Evolutionary conservation across 2,329 filamentous ascomycete species (phyloP).

Genomic region (Beauveria caledonica): DNA sequence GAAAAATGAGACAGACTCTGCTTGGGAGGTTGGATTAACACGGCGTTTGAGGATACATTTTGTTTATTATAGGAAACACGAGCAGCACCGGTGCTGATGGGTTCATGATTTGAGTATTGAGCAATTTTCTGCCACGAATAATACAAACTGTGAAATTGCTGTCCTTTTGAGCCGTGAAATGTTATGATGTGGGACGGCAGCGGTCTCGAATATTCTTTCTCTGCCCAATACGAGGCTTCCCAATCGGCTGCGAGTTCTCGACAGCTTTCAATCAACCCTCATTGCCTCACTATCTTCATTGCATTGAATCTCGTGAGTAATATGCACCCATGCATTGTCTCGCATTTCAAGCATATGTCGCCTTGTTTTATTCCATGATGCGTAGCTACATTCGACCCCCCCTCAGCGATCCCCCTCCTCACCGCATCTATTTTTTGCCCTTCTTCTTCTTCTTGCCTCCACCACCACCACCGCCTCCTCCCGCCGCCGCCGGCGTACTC

Average conservation of each 20-base stretch:
- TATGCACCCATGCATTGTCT: not conserved
- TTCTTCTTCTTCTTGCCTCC: slow-evolving; percentile 61
- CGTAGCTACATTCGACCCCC: not conserved
- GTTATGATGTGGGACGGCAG: not conserved
- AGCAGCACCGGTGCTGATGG: slow-evolving; percentile 2
- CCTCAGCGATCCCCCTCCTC: not conserved
- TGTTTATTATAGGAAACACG: not conserved
- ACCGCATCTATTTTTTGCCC: slow-evolving; percentile 50
- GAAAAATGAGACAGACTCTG: slow-evolving; percentile 2
- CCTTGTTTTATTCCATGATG: not conserved
- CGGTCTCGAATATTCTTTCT: not conserved
- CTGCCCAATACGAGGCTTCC: too few relatives aligned
- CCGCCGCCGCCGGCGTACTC: slow-evolving; percentile 21
- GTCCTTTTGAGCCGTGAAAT: too few relatives aligned
- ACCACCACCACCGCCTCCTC: slow-evolving; percentile 23
- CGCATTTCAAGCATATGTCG: not conserved
- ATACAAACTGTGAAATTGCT: not conserved
- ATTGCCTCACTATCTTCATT: too few relatives aligned
- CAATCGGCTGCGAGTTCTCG: too few relatives aligned
- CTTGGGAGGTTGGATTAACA: slow-evolving; percentile 1
- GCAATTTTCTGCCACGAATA: slow-evolving; percentile 1
- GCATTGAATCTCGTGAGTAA: not conserved
- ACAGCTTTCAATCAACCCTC: too few relatives aligned
- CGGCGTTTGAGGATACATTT: slow-evolving; percentile 9
- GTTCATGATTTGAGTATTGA: slow-evolving; percentile 14